These are phyloP conservation scores for Teunomyces stri DNA, from an alignment of 805 yeast genomes.

Conservation along the genomic window DNA sequence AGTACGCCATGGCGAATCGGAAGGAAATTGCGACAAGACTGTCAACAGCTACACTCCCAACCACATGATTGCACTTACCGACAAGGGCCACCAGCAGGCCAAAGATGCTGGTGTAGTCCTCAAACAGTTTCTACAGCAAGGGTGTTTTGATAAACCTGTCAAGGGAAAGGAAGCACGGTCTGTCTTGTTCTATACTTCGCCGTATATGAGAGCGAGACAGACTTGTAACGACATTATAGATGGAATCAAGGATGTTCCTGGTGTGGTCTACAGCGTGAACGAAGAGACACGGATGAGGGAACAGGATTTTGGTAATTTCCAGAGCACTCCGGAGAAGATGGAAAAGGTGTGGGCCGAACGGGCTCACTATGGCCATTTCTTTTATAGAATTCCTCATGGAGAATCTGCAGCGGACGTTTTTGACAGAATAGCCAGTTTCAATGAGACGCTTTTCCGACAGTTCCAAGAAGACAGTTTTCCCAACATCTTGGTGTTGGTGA, in stretches of 20 bases:
- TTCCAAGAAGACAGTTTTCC: constrained; percentile 67
- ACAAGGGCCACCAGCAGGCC: constrained; percentile 66
- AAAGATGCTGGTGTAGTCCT: constrained; percentile 56
- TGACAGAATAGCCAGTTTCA: constrained; percentile 87
- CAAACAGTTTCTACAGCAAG: constrained; percentile 33
- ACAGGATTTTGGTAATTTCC: constrained; percentile 94
- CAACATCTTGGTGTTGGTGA: constrained; percentile 76
- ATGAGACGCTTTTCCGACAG: constrained; percentile 81
- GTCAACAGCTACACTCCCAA: constrained; percentile 79
- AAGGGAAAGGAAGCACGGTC: constrained; percentile 23
- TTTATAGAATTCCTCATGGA: constrained; percentile 88
- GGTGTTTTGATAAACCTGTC: constrained; percentile 26
- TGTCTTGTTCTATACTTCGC: constrained; percentile 81
- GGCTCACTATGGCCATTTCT: constrained; percentile 76
- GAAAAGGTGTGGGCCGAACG: constrained; percentile 78
- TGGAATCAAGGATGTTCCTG: constrained; percentile 49
- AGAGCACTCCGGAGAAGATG: constrained; percentile 73
- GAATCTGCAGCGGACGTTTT: constrained; percentile 96
- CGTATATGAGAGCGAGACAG: constrained; percentile 80
- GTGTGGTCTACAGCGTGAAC: constrained; percentile 49
- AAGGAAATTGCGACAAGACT: constrained; percentile 81
- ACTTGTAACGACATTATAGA: constrained; percentile 71
- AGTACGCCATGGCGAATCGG: constrained; percentile 91
- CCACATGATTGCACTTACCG: constrained; percentile 74
- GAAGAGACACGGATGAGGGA: constrained; percentile 94